A percentile compares a stretch with the other conserved stretches of the same genome.
Evolutionary conservation across 129 eudicot genomes (phyloP).

Genomic region (Escallonia rubra): DNA sequence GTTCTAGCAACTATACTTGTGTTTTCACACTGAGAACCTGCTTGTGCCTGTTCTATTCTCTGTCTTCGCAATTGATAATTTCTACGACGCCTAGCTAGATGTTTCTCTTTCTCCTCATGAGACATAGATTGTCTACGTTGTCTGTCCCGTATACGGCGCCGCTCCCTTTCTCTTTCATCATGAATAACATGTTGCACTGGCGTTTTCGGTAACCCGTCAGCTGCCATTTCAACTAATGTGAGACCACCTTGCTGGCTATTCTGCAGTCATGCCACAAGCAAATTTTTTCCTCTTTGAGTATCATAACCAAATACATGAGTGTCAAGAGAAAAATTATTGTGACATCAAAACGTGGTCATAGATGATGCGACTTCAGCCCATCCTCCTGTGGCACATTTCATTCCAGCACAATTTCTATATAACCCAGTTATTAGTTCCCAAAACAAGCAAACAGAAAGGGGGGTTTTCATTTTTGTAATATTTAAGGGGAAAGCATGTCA

Average conservation of each 20-base stretch:
- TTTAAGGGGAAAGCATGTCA: no score
- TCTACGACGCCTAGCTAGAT: conserved; percentile 41
- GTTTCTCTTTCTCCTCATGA: conserved; percentile 32
- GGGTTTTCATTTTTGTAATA: no score
- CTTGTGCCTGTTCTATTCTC: conserved; percentile 12
- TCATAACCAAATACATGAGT: no score
- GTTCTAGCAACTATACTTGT: background rate
- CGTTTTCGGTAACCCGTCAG: background rate
- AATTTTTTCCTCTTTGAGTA: no score
- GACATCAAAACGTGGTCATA: background rate
- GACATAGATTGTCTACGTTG: conserved; percentile 37
- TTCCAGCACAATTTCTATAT: no score
- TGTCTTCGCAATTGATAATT: conserved; percentile 35
- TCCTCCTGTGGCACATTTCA: no score
- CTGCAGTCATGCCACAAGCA: background rate
- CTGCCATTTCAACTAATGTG: conserved; percentile 3
- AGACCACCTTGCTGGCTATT: background rate
- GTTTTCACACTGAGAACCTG: background rate
- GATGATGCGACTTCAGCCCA: background rate
- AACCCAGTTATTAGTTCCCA: no score
- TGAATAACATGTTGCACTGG: conserved; percentile 2
- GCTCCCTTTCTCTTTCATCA: conserved; percentile 31
- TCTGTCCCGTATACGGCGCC: conserved; percentile 31
- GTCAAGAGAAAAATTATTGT: background rate
- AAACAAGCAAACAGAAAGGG: no score